Conservation (phyloP, 2,329 filamentous ascomycete species). For the Hypoxylon sp. region DNA sequence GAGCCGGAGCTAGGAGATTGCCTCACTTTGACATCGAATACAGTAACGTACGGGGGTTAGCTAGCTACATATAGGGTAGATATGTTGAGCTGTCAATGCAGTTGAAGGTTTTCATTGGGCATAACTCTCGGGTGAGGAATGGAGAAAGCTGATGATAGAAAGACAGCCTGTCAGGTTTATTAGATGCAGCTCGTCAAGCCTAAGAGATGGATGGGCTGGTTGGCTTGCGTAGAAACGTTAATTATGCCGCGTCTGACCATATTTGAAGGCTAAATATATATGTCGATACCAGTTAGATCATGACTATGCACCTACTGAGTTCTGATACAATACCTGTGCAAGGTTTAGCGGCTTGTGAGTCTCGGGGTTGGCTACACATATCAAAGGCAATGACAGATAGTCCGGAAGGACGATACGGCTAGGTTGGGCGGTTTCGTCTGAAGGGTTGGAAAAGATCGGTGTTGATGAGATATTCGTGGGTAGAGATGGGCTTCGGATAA, state of each 20-base stretch:
- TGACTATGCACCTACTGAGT: neutral
- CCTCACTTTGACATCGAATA: neutral
- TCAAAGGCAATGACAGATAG: neutral
- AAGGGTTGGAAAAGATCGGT: neutral
- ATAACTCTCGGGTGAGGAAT: neutral
- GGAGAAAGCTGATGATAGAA: neutral
- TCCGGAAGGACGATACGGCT: neutral
- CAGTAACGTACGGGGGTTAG: neutral
- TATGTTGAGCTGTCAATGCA: neutral
- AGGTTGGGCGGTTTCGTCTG: neutral
- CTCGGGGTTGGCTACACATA: neutral
- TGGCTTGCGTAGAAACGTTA: conserved; percentile 7
- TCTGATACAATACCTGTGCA: neutral
- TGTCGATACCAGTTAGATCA: neutral
- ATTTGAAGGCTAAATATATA: neutral
- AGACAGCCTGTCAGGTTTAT: neutral
- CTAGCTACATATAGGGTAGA: neutral
- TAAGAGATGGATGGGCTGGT: neutral
- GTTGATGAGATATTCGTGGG: neutral
- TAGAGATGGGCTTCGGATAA: neutral
- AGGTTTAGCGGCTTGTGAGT: neutral
- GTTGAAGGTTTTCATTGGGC: neutral
- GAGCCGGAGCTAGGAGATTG: neutral
- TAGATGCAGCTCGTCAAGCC: neutral
- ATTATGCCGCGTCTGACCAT: neutral